These are phyloP conservation scores for Penicillium sp. DNA, from an alignment of 2,329 filamentous ascomycete genomes.

Conservation along the genomic window DNA sequence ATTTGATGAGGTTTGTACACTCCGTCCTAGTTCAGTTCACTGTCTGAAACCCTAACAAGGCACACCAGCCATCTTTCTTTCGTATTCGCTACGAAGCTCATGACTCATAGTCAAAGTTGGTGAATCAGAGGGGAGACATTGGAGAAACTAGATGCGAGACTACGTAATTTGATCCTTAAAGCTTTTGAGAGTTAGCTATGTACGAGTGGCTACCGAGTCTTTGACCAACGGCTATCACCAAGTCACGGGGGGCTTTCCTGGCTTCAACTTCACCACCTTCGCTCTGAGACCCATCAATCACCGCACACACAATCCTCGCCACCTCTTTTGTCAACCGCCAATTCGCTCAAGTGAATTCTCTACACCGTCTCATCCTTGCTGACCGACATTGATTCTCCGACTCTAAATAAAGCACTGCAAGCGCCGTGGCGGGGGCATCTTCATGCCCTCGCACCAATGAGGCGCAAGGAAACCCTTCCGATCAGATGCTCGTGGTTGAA, in stretches of 20 bases:
- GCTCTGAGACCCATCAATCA: background rate
- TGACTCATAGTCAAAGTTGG: background rate
- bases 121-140: background rate
- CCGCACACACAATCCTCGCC: background rate
- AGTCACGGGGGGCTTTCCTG: background rate
- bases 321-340: background rate
- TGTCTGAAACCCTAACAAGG: background rate
- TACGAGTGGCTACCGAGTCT: background rate
- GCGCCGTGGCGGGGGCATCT: slow-evolving; percentile 25
- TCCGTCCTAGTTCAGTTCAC: background rate
- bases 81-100: background rate
- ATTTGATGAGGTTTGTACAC: background rate
- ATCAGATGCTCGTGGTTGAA: slow-evolving; percentile 4
- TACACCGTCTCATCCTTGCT: background rate
- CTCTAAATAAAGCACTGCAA: slow-evolving; percentile 25
- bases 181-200: background rate
- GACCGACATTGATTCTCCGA: background rate
- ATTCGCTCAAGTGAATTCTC: background rate
- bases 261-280: background rate
- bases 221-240: background rate
- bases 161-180: background rate
- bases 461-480: slow-evolving; percentile 1
- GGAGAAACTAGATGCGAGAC: too few species aligned
- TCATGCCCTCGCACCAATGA: background rate
- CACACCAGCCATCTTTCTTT: background rate